Percentiles rank a stretch among this genome's conserved stretches.
These are phyloP conservation scores for Otatea glauca DNA, from an alignment of 176 grass and related monocot species.

Conservation along the genomic window DNA sequence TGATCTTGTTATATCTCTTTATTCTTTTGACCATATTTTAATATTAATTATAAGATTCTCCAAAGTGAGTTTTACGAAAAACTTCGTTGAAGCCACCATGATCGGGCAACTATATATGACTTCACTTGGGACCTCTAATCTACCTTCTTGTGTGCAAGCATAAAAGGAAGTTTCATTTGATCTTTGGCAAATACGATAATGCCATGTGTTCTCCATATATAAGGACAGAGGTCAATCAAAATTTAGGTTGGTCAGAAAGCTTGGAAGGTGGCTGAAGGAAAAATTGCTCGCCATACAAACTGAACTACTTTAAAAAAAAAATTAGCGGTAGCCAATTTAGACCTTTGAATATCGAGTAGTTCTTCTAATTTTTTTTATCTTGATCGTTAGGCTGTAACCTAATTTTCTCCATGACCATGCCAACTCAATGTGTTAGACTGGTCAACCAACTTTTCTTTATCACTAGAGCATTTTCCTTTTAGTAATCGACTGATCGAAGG, in stretches of 20 bases:
- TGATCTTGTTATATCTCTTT: too few species aligned
- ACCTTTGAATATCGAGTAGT: neutral
- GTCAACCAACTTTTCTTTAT: constrained; percentile 7
- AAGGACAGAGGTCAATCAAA: constrained; percentile 14
- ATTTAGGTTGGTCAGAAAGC: constrained; percentile 42
- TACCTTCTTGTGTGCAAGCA: neutral
- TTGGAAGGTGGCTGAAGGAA: constrained; percentile 41
- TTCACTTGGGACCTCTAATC: constrained; percentile 18
- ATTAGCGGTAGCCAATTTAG: constrained; percentile 7
- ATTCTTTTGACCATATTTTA: too few species aligned
- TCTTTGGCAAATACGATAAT: constrained; percentile 5
- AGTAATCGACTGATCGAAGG: neutral
- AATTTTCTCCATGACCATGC: constrained; percentile 10
- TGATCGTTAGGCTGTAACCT: neutral
- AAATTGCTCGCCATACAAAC: neutral
- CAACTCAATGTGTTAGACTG: constrained; percentile 13
- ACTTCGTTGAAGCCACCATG: neutral
- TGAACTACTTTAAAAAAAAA: neutral
- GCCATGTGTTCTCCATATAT: neutral
- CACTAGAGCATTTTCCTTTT: neutral
- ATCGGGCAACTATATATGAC: constrained; percentile 34
- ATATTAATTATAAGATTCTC: too few species aligned
- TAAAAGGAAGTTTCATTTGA: neutral
- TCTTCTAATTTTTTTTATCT: neutral
- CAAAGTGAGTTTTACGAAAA: too few species aligned